Evolutionary conservation across 2,329 filamentous ascomycete species (phyloP), one percentile per base, ranked within the genome.

Genomic region (Cladophialophora carrionii): DNA sequence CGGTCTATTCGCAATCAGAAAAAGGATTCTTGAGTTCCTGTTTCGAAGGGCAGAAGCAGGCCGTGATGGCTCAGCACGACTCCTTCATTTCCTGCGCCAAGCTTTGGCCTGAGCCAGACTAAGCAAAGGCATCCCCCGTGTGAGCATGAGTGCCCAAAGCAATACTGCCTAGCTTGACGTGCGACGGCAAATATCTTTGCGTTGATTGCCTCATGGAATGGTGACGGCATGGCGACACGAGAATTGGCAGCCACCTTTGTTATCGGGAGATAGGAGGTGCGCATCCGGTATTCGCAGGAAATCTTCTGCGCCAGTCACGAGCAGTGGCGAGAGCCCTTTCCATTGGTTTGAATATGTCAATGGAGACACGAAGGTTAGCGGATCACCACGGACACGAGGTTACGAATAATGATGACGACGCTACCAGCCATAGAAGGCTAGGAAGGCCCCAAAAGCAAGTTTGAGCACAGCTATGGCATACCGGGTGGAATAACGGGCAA

Each of bases 11-110:
- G 53, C 20, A 59, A 48, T 22, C 48, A 29, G 48, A 68, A 68
- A 31, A 68, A 68, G 34, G 58, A 62, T 5, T 65, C 60, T 4
- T 67, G 49, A 64, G 22, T 14, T 57, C 6, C 34, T 12, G 10
- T 9, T 2, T 7, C 9, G 20, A 26, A 14, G 14, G 22, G 22
- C 5, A 29, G 37, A n/a, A 7, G 14, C 17, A 8, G 5, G 7
- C n/a, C 37, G 17, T 17, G 37, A 7, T 3, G 37, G 4, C 37
- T 43, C 37, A n/a, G 17, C 37, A 8, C 2, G 5, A 43, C 37
- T 8, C 17, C 5, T n/a, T 43, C 17, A 43, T 43, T 7, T 14
- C 17, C 5, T 43, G 37, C 17, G 17, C 37, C 17, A 6, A 17
- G 17, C n/a, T 43, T n/a, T 7, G 37, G 17, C 37, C 6, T 6